These are phyloP conservation scores for Yamadazyma kanchanaburiensis DNA, from an alignment of 1,139 yeast species.

Conservation along the genomic window DNA sequence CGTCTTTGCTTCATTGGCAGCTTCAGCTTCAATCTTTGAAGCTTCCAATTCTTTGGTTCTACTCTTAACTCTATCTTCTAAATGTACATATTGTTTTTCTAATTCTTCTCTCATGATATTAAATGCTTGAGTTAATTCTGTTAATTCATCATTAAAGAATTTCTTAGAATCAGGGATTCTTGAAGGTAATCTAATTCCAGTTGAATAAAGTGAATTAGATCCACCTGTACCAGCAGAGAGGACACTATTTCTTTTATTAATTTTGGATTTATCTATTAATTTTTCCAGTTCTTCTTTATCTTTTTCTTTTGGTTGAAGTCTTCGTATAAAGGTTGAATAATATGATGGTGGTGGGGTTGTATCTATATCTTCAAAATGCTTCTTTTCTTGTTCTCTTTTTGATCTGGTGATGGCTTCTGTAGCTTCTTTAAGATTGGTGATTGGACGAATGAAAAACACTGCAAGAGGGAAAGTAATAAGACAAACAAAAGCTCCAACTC, in stretches of 20 bases:
- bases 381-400: slow-evolving; percentile 23
- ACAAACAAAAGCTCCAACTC: slow-evolving; percentile 73
- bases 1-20: slow-evolving; percentile 92
- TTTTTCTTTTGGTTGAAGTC: slow-evolving; percentile 8
- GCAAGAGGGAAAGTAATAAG: slow-evolving; percentile 78
- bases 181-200: slow-evolving; percentile 44
- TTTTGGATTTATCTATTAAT: slow-evolving; percentile 3
- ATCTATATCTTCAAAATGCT: slow-evolving; percentile 2
- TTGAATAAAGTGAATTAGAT: slow-evolving; percentile 27
- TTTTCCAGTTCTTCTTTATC: slow-evolving; percentile 3
- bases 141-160: slow-evolving; percentile 77
- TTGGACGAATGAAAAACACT: slow-evolving; percentile 82
- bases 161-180: slow-evolving; percentile 55
- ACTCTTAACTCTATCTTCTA: slow-evolving; percentile 86
- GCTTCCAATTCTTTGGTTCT: slow-evolving; percentile 87
- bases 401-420: slow-evolving; percentile 59
- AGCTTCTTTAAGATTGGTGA: slow-evolving; percentile 75
- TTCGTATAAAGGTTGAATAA: slow-evolving; percentile 14
- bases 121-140: slow-evolving; percentile 84
- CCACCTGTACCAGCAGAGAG: slow-evolving; percentile 29
- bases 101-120: slow-evolving; percentile 89
- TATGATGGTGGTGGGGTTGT: slow-evolving; percentile 15
- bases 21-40: slow-evolving; percentile 85
- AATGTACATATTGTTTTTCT: slow-evolving; percentile 73
- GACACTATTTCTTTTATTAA: slow-evolving; percentile 22